These are phyloP conservation scores for Serpula lacrymans DNA, from an alignment of 768 basidiomycete genomes.

Conservation along the genomic window DNA sequence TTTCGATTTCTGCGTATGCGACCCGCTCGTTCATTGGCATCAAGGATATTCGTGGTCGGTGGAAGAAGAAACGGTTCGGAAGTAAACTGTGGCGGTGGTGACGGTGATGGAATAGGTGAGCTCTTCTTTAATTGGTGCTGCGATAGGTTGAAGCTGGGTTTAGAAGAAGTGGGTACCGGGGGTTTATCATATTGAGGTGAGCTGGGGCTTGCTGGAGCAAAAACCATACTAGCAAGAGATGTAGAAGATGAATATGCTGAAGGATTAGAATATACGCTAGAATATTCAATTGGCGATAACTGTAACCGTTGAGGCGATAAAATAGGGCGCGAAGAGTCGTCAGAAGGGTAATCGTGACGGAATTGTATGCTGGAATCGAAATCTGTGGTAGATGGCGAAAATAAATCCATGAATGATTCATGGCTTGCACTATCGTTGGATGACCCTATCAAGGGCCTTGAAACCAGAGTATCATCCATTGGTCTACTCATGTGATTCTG, in stretches of 20 bases:
- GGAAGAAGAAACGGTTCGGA: slow-evolving; percentile 35
- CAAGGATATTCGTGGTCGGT: slow-evolving; percentile 66
- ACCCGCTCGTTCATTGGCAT: slow-evolving; percentile 63
- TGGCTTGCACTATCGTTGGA: slow-evolving; percentile 38
- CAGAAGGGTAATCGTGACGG: neutral
- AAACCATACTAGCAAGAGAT: slow-evolving; percentile 29
- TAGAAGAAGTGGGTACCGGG: slow-evolving; percentile 44
- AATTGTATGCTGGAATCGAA: slow-evolving; percentile 2
- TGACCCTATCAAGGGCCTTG: too few relatives aligned
- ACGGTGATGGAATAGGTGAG: slow-evolving; percentile 27
- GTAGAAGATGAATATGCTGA: slow-evolving; percentile 14
- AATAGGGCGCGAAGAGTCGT: slow-evolving; percentile 4
- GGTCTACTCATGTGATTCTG: too few relatives aligned
- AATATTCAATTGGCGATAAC: slow-evolving; percentile 11
- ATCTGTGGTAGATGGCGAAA: slow-evolving; percentile 25
- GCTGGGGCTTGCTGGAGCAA: slow-evolving; percentile 27
- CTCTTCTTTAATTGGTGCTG: slow-evolving; percentile 20
- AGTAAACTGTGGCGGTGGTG: slow-evolving; percentile 8
- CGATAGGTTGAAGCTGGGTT: slow-evolving; percentile 40
- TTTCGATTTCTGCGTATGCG: slow-evolving; percentile 73
- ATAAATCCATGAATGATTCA: slow-evolving; percentile 48
- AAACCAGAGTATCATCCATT: too few relatives aligned
- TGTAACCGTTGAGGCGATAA: slow-evolving; percentile 14
- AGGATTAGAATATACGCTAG: slow-evolving; percentile 16
- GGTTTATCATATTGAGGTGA: slow-evolving; percentile 28